These are phyloP conservation scores for Prototheca wickerhamii DNA, from an alignment of 163 green algal genomes.

Conservation along the genomic window DNA sequence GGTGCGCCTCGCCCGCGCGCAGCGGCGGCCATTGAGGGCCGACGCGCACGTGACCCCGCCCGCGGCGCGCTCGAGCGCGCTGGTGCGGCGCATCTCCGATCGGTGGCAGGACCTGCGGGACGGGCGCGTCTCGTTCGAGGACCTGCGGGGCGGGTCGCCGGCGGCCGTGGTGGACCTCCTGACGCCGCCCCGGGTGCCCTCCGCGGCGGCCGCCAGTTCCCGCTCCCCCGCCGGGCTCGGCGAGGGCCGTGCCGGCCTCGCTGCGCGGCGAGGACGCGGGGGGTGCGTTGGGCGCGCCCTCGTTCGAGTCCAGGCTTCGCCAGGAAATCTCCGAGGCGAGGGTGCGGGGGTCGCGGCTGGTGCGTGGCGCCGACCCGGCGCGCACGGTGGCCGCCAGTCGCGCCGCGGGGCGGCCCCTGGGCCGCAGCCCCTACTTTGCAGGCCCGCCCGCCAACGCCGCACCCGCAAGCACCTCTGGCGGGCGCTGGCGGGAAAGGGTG, in stretches of 20 bases:
- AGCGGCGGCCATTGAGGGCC: background rate
- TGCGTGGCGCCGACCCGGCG: no score
- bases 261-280: background rate
- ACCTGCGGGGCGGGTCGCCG: background rate
- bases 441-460: no score
- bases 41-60: no score
- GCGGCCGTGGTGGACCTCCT: background rate
- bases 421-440: no score
- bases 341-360: no score
- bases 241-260: no score
- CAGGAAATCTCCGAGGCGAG: background rate
- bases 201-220: background rate
- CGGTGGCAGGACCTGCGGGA: background rate
- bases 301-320: background rate
- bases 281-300: no score
- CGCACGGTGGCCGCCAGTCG: no score
- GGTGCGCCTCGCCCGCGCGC: background rate
- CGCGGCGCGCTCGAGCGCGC: background rate
- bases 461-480: no score
- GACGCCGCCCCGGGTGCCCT: background rate
- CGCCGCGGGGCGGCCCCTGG: no score
- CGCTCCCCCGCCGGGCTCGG: background rate
- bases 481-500: no score
- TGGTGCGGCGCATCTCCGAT: background rate
- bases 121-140: background rate